phyloP scores from a whole-genome alignment of 176 grass and related monocot species.

The Musa schizocarpa region DNA sequence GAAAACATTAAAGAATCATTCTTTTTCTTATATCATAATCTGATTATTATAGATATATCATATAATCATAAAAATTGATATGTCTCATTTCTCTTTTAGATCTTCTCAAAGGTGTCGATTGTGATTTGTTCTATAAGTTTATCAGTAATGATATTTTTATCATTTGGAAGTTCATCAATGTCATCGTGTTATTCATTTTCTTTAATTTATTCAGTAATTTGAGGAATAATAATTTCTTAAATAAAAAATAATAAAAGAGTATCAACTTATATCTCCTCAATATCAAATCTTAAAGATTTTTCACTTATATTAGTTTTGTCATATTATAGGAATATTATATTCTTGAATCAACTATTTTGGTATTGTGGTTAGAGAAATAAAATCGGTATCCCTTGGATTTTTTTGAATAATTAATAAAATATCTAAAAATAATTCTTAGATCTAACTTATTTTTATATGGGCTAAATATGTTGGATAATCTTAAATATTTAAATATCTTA shows the following conservation, averaged over 20 bases:
- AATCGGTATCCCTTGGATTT: accelerated
- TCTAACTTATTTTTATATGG: too few relatives aligned
- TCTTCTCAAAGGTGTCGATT: neutral
- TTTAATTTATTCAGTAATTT: neutral
- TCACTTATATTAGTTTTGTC: neutral
- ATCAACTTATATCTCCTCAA: neutral
- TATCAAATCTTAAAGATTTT: neutral
- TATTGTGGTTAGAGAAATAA: neutral
- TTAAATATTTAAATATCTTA: neutral
- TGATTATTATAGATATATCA: conserved; percentile 7
- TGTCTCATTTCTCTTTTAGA: neutral
- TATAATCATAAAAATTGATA: neutral
- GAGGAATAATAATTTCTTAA: neutral
- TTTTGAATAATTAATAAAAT: too few relatives aligned
- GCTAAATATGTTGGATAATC: too few relatives aligned
- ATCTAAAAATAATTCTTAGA: too few relatives aligned
- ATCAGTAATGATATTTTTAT: neutral
- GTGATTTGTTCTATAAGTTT: neutral
- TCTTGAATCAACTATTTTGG: neutral
- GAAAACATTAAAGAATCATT: too few relatives aligned
- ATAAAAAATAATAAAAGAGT: neutral
- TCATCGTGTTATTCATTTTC: neutral
- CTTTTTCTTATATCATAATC: too few relatives aligned
- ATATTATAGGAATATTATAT: neutral
- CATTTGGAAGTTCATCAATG: too few relatives aligned